Conservation (phyloP, 805 yeast species). For the Barnettozyma botsteinii region DNA sequence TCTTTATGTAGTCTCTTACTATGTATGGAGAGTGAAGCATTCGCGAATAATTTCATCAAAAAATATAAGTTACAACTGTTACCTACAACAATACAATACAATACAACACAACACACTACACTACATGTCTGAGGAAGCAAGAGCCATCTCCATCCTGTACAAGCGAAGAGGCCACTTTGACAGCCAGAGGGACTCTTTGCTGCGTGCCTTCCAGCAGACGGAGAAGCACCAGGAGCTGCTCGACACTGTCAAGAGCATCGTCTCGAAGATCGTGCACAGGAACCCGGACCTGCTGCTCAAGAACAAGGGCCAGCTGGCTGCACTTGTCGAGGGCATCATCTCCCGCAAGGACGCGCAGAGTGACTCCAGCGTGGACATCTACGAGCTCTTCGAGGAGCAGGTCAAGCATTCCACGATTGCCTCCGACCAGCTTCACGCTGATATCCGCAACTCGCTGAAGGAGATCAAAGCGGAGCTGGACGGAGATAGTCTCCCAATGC, state of each 20-base stretch:
- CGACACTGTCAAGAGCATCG: conserved; percentile 11
- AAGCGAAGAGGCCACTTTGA: conserved; percentile 21
- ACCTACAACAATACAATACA: not conserved
- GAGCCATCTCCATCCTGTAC: conserved; percentile 13
- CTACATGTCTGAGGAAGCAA: conserved; percentile 9
- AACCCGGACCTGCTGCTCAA: conserved; percentile 21
- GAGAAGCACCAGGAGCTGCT: conserved; percentile 15
- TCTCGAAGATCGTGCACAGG: conserved; percentile 12
- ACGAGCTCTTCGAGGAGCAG: conserved; percentile 18
- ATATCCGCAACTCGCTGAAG: too few species aligned
- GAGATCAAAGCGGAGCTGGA: too few species aligned
- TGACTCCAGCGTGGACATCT: conserved; percentile 4
- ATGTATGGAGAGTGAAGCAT: too few species aligned
- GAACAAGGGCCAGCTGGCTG: conserved; percentile 23
- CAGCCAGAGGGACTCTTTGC: conserved; percentile 12
- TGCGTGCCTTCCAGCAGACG: conserved; percentile 15
- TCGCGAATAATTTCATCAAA: too few species aligned
- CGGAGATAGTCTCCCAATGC: too few species aligned
- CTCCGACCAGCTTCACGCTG: conserved; percentile 10
- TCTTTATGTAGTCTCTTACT: too few species aligned
- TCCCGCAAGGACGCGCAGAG: conserved; percentile 6
- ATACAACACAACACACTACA: not conserved
- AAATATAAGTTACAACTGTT: too few species aligned
- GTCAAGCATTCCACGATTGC: conserved; percentile 15
- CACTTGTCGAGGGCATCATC: conserved; percentile 19